phyloP scores from a whole-genome alignment of 768 basidiomycete genomes.

The Leucocoprinus sp. region DNA sequence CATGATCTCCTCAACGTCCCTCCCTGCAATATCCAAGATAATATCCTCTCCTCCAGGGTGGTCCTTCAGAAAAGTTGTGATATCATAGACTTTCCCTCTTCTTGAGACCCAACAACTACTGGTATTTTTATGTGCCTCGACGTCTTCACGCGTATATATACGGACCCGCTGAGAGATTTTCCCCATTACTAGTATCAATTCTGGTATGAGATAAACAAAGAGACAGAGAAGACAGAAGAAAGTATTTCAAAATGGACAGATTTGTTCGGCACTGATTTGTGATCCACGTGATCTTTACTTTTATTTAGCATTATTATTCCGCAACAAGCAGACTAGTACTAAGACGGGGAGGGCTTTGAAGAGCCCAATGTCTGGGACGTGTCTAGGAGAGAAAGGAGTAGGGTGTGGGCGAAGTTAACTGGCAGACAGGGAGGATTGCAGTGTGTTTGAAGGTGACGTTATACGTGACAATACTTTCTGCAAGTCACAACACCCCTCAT shows the following conservation, averaged over 20 bases:
- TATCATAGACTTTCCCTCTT: constrained; percentile 82
- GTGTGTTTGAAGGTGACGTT: no score
- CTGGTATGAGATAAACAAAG: background rate
- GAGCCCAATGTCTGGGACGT: no score
- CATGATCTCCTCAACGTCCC: constrained; percentile 79
- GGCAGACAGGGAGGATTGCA: no score
- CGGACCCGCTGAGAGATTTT: constrained; percentile 60
- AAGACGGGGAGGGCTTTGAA: no score
- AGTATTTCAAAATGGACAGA: constrained; percentile 6
- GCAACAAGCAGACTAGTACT: no score
- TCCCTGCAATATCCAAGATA: constrained; percentile 74
- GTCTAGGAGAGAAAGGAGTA: no score
- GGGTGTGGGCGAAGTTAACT: no score
- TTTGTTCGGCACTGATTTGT: no score
- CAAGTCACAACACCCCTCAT: no score
- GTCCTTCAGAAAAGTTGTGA: constrained; percentile 75
- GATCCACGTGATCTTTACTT: constrained; percentile 9
- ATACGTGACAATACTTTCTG: no score
- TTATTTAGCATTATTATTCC: no score
- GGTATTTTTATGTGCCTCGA: constrained; percentile 50
- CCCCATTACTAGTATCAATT: background rate
- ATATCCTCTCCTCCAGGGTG: constrained; percentile 96
- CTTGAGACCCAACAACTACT: constrained; percentile 78
- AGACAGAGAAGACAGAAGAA: constrained; percentile 1
- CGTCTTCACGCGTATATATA: constrained; percentile 71